Percentiles rank a stretch among this genome's conserved stretches.
phyloP scores from a whole-genome alignment of 805 yeast species.

The Candida boleticola region DNA sequence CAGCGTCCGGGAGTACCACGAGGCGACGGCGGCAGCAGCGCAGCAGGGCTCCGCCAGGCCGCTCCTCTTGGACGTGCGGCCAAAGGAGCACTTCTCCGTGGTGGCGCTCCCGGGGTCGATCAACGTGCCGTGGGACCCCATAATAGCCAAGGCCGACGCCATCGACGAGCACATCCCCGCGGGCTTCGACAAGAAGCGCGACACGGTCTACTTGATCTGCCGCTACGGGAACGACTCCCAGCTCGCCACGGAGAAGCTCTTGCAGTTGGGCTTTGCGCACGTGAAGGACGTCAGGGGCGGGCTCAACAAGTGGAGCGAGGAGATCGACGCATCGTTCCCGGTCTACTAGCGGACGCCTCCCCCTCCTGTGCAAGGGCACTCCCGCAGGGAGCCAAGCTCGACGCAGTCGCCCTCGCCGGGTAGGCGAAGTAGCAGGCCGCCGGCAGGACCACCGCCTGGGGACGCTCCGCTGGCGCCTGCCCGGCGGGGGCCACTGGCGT shows the following conservation, averaged over 20 bases:
- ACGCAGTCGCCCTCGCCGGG: background rate
- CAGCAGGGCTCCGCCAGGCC: too few species aligned
- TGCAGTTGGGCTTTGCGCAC: conserved; percentile 45
- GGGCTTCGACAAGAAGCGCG: conserved; percentile 17
- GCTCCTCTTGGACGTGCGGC: conserved; percentile 74
- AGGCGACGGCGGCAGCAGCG: conserved; percentile 15
- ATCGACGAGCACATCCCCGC: conserved; percentile 21
- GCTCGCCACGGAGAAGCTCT: conserved; percentile 59
- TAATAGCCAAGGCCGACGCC: conserved; percentile 29
- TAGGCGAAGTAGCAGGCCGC: background rate
- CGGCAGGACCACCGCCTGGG: background rate
- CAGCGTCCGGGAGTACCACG: conserved; percentile 34
- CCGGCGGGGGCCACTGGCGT: background rate
- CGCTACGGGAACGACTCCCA: conserved; percentile 92
- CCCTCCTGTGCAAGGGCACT: background rate
- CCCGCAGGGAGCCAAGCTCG: background rate
- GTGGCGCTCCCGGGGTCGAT: conserved; percentile 56
- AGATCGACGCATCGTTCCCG: conserved; percentile 61
- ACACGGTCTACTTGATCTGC: conserved; percentile 62
- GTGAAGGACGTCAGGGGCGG: conserved; percentile 82
- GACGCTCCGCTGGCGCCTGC: background rate
- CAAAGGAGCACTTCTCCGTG: conserved; percentile 70
- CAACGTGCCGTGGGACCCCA: conserved; percentile 60
- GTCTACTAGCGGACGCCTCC: conserved; percentile 42
- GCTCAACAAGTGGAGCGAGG: conserved; percentile 60